These are phyloP conservation scores for Mycogone perniciosa DNA, from an alignment of 2,329 filamentous ascomycete genomes.

Conservation along the genomic window DNA sequence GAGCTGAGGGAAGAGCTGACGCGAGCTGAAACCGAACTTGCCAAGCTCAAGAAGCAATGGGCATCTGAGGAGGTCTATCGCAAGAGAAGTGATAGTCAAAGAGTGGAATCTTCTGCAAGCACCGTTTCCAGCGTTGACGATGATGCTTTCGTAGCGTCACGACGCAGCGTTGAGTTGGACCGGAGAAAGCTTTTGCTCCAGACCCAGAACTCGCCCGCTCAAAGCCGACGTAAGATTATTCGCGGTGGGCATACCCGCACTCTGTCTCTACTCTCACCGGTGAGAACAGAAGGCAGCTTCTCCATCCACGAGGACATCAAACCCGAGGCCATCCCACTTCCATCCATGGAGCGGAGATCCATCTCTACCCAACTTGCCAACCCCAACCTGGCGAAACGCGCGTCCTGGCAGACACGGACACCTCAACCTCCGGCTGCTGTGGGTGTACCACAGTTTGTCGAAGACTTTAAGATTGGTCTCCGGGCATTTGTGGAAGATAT, in stretches of 20 bases:
- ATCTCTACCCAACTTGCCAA: slow-evolving; percentile 28
- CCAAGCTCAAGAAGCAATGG: slow-evolving; percentile 77
- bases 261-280: slow-evolving; percentile 76
- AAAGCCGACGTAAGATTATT: slow-evolving; percentile 57
- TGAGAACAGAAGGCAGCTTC: slow-evolving; percentile 40
- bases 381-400: slow-evolving; percentile 45
- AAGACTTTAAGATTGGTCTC: slow-evolving; percentile 82
- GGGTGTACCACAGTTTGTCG: slow-evolving; percentile 68
- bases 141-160: slow-evolving; percentile 27
- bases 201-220: slow-evolving; percentile 37
- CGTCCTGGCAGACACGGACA: slow-evolving; percentile 52
- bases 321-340: slow-evolving; percentile 20
- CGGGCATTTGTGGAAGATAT: slow-evolving; percentile 96
- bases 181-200: slow-evolving; percentile 62
- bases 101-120: slow-evolving; percentile 8
- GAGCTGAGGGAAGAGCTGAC: slow-evolving; percentile 87
- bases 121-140: slow-evolving; percentile 18
- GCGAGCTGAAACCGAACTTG: slow-evolving; percentile 72
- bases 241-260: slow-evolving; percentile 57
- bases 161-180: slow-evolving; percentile 58
- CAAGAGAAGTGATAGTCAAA: slow-evolving; percentile 51
- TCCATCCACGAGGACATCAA: slow-evolving; percentile 35
- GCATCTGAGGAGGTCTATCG: slow-evolving; percentile 67
- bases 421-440: slow-evolving; percentile 34
- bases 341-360: slow-evolving; percentile 25